Evolutionary conservation across 2,329 filamentous ascomycete genomes (phyloP).

Genomic region (Aureobasidium namibiae): DNA sequence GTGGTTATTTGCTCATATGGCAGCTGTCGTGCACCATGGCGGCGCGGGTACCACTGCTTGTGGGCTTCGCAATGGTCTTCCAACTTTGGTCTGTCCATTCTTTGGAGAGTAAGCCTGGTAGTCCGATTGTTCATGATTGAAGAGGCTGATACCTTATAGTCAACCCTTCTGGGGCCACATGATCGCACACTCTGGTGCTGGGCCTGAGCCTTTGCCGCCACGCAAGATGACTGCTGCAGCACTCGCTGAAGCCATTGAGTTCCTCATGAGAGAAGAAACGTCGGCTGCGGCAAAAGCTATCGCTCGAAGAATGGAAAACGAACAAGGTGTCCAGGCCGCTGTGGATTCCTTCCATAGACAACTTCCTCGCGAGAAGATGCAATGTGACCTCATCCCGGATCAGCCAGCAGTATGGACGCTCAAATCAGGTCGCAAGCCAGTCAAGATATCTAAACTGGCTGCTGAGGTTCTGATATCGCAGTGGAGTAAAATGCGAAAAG

Average conservation of each 20-base stretch:
- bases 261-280: slow-evolving; percentile 33
- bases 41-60: slow-evolving; percentile 52
- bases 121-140: not conserved
- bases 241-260: slow-evolving; percentile 39
- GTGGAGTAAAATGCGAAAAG: slow-evolving; percentile 62
- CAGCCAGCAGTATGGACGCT: slow-evolving; percentile 68
- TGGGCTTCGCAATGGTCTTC: slow-evolving; percentile 43
- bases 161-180: slow-evolving; percentile 50
- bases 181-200: slow-evolving; percentile 42
- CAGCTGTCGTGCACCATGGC: slow-evolving; percentile 51
- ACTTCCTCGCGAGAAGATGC: slow-evolving; percentile 56
- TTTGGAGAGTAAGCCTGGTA: slow-evolving; percentile 37
- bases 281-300: slow-evolving; percentile 31
- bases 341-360: slow-evolving; percentile 39
- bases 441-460: not conserved
- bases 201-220: slow-evolving; percentile 40
- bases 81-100: slow-evolving; percentile 49
- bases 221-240: slow-evolving; percentile 36
- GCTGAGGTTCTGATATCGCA: slow-evolving; percentile 40
- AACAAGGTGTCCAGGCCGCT: slow-evolving; percentile 34
- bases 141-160: not conserved
- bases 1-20: slow-evolving; percentile 51
- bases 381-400: slow-evolving; percentile 61
- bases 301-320: slow-evolving; percentile 33
- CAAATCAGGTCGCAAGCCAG: slow-evolving; percentile 48